A percentile compares a stretch with the other conserved stretches of the same genome.
Conservation (phyloP, 2,329 filamentous ascomycete species). For the Calonectria pseudoreteaudii region DNA sequence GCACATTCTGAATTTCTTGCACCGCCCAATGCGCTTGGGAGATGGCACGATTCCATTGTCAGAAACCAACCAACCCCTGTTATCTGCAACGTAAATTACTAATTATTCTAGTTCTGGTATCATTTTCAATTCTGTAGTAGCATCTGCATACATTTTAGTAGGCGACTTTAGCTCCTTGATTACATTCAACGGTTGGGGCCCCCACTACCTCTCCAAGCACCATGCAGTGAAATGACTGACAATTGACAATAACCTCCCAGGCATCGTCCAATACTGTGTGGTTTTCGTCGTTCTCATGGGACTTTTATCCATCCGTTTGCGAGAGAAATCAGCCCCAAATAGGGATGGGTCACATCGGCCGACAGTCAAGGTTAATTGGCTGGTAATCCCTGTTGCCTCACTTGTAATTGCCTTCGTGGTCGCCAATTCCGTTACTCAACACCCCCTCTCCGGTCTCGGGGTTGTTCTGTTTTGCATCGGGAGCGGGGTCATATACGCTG, state of each 20-base stretch:
- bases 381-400: not conserved
- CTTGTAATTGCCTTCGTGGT: not conserved
- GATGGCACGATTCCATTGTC: not conserved
- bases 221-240: not conserved
- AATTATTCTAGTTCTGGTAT: not conserved
- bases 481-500: not conserved
- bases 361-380: not conserved
- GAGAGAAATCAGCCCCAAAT: not conserved
- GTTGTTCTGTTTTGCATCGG: not conserved
- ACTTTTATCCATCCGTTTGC: not conserved
- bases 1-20: not conserved
- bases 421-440: not conserved
- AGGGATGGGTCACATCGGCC: not conserved
- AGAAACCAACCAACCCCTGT: not conserved
- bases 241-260: not conserved
- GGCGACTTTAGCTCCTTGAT: not conserved
- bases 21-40: not conserved
- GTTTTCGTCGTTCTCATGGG: not conserved
- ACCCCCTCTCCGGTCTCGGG: not conserved
- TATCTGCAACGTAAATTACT: not conserved
- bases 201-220: not conserved
- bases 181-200: not conserved
- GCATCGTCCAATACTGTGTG: not conserved
- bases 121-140: not conserved
- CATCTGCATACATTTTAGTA: not conserved